phyloP scores from a whole-genome alignment of 768 basidiomycete species.

The Imleria badia region DNA sequence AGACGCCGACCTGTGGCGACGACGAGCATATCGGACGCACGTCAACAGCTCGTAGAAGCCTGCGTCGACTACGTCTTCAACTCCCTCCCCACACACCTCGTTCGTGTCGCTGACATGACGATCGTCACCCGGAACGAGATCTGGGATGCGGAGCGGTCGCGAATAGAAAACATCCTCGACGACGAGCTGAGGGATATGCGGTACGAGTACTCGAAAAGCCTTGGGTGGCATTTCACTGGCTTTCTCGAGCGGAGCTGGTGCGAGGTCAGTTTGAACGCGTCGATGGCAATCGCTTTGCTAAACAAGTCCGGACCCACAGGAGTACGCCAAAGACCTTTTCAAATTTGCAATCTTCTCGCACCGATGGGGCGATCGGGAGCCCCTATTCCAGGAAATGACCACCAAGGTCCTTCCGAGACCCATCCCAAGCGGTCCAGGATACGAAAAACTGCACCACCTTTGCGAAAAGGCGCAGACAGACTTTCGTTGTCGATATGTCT shows the following conservation, averaged over 20 bases:
- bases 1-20: neutral
- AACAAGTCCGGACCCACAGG: neutral
- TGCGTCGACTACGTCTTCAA: conserved; percentile 9
- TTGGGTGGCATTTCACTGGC: conserved; percentile 3
- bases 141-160: conserved; percentile 3
- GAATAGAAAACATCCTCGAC: neutral
- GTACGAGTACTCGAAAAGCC: conserved; percentile 3
- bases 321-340: conserved; percentile 7
- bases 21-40: neutral
- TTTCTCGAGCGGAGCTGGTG: conserved; percentile 8
- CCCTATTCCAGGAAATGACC: conserved; percentile 1
- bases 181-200: neutral
- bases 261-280: neutral
- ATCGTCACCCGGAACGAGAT: conserved; percentile 7
- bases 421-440: neutral
- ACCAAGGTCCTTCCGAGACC: neutral
- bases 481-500: conserved; percentile 10
- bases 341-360: conserved; percentile 11
- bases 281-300: neutral
- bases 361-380: conserved; percentile 9
- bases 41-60: conserved; percentile 2
- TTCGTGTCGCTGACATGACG: conserved; percentile 4
- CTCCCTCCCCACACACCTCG: conserved; percentile 4
- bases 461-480: conserved; percentile 8
- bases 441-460: conserved; percentile 4